These are phyloP conservation scores for Pelagophyceae sp. DNA, from an alignment of 352 stramenopile species.

Conservation along the genomic window DNA sequence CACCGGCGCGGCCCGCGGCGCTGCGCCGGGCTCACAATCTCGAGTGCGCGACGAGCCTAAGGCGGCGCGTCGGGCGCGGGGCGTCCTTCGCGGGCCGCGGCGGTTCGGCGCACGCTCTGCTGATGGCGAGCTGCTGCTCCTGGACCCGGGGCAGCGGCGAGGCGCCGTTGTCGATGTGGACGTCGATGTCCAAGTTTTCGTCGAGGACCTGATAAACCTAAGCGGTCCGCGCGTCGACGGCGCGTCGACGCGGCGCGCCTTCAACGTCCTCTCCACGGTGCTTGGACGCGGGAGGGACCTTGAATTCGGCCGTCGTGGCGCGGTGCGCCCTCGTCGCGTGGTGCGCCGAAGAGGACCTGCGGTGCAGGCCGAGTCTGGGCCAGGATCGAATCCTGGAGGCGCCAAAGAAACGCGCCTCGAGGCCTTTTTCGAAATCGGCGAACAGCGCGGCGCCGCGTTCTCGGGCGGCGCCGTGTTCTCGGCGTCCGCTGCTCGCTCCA, in stretches of 20 bases:
- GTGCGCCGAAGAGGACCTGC: neutral
- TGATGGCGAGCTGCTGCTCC: neutral
- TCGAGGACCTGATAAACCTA: neutral
- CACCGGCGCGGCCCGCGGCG: no score
- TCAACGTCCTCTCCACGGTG: no score
- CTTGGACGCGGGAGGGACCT: neutral
- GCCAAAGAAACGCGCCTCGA: no score
- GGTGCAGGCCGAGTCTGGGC: neutral
- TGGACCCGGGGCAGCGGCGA: no score
- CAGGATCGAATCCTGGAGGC: no score
- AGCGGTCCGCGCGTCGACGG: no score
- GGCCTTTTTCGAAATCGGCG: no score
- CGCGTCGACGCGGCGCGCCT: no score
- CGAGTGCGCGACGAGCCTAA: neutral
- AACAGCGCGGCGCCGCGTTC: no score
- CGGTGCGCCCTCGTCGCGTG: neutral
- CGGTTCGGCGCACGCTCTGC: neutral
- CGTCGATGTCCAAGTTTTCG: neutral
- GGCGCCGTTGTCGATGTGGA: neutral
- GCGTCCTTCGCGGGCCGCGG: neutral
- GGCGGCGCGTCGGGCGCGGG: no score
- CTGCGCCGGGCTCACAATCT: neutral
- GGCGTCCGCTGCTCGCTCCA: no score
- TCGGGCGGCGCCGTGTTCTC: no score
- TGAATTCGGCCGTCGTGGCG: neutral